Percentiles rank a stretch among this genome's conserved stretches.
Evolutionary conservation across 2,329 filamentous ascomycete species (phyloP).

Genomic region (Ustulina deusta): DNA sequence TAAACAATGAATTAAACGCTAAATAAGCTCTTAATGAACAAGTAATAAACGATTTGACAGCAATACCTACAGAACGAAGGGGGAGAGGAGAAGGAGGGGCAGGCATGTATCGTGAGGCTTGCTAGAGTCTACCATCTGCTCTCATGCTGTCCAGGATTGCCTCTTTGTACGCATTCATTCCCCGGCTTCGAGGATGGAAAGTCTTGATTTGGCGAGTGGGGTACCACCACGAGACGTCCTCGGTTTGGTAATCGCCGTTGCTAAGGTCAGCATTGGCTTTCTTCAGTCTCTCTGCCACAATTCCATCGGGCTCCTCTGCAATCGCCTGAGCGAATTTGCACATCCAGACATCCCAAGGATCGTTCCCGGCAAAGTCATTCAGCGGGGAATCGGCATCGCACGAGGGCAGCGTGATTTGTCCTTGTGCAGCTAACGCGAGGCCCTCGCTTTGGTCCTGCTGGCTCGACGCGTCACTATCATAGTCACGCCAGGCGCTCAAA

Average conservation of each 20-base stretch:
- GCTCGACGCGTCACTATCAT: background rate
- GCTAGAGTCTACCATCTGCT: background rate
- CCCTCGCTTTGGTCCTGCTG: background rate
- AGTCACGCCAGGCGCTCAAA: background rate
- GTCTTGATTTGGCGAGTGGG: background rate
- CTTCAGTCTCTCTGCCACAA: background rate
- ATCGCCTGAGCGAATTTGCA: background rate
- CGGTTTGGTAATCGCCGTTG: background rate
- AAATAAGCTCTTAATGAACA: no score
- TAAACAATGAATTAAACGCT: no score
- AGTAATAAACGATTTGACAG: no score
- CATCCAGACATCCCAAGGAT: background rate
- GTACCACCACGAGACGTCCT: background rate
- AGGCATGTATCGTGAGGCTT: no score
- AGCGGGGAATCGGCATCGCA: background rate
- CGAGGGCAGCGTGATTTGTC: background rate
- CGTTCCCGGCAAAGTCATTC: background rate
- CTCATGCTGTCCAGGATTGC: background rate
- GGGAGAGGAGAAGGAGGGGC: no score
- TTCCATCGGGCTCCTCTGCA: background rate
- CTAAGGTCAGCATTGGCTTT: background rate
- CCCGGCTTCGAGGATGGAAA: background rate
- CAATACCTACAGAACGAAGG: no score
- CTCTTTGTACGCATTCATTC: background rate
- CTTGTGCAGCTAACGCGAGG: background rate